Evolutionary conservation across 306 rosid species (phyloP).

Genomic region (Cucumis sativus): DNA sequence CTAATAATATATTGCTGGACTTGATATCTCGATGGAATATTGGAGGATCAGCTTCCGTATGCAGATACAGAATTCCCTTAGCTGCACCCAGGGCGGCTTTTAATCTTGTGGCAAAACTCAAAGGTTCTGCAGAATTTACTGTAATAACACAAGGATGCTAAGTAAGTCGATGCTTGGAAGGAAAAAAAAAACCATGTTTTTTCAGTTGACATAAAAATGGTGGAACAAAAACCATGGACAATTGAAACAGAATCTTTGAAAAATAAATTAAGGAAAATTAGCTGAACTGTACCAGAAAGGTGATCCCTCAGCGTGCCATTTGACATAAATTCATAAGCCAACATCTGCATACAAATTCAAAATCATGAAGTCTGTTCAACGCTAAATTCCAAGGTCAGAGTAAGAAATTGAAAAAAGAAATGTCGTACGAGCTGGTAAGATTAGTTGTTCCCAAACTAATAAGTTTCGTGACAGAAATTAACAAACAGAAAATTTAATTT

Average conservation of each 20-base stretch:
- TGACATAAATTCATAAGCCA: conserved; percentile 85
- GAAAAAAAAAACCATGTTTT: not conserved
- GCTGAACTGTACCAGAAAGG: conserved; percentile 55
- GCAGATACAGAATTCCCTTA: conserved; percentile 83
- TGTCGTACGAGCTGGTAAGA: not conserved
- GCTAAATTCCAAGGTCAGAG: conserved; percentile 3
- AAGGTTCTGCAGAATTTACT: conserved; percentile 44
- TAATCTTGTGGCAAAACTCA: conserved; percentile 57
- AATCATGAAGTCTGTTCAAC: conserved; percentile 8
- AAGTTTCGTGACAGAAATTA: not conserved
- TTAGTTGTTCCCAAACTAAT: not conserved
- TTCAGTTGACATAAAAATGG: not conserved
- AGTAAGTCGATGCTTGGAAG: not conserved
- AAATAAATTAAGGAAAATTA: not conserved
- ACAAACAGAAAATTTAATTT: not conserved
- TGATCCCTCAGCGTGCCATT: conserved; percentile 85
- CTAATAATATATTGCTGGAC: conserved; percentile 90
- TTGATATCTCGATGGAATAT: conserved; percentile 92
- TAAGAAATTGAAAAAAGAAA: not conserved
- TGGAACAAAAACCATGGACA: not conserved
- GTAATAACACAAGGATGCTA: conserved; percentile 14
- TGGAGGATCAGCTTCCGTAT: conserved; percentile 96
- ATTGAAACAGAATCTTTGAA: not conserved
- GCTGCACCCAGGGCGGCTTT: conserved; percentile 71
- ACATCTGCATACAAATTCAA: conserved; percentile 61